Evolutionary conservation across 1,284 basidiomycete species (phyloP), one percentile per base, ranked within the genome.

Genomic region (Moesziomyces antarcticus): DNA sequence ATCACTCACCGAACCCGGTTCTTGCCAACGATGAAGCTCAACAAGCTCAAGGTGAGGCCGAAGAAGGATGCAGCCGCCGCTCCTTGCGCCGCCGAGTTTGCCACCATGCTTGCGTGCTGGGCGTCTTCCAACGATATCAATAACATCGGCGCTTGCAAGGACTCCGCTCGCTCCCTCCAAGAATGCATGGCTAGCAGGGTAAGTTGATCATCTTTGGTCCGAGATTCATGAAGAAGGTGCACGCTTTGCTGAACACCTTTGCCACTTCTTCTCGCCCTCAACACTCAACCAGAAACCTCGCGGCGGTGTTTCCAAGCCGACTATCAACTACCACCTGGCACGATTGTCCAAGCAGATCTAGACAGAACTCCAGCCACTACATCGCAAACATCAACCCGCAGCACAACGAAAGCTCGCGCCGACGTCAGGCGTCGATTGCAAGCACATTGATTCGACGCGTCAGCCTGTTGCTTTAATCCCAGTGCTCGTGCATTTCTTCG

Each of bases 91-190:
- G 85, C 89, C 25, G 91, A 94, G 84, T 88, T 97, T 61, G 88
- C 90, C 13, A 86, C 89, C 53, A 92, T 97, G 90, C 89, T 97
- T 41, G 90, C 90, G 48, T 97, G 94, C 85, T 96, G 93, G 92
- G 93, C 94, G n/a, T 90, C 91, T 18, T 88, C 89, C 3, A 87
- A 87, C 33, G 93, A 97, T 84, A 72, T 92, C 33, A 87, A 88
- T 75, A 90, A 89, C 22, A 86, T 87, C 11, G 76, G 79, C 13
- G 86, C 87, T 2, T 97, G 94, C 84, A 88, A 88, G 61, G 87
- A 88, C 16, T 86, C 88, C 18, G 91, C 93, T 0, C 86, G 90
- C 73, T 85, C 86, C 22, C 85, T 97, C 62, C 92, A 91, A 79
- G 87, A 89, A 35, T 97, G 94, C 87, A 96, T 97, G 94, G 87